Conservation (phyloP, 1,284 basidiomycete species). For the Apiotrichum laibachii region DNA sequence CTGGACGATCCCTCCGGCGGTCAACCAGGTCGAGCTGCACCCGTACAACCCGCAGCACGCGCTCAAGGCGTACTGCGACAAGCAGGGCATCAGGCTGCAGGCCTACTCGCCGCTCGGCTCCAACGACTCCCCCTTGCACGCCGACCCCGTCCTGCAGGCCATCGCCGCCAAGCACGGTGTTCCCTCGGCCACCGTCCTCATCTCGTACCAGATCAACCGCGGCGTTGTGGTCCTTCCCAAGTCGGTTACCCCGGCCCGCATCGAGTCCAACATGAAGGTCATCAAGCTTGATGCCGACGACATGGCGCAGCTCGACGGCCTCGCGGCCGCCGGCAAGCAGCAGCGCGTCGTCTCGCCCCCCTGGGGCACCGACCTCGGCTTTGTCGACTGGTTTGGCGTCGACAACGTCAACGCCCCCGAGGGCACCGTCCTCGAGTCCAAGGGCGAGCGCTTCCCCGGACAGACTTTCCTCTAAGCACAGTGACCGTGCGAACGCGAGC, state of each 20-base stretch:
- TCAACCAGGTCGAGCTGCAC: slow-evolving; percentile 71
- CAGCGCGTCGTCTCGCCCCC: slow-evolving; percentile 53
- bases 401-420: slow-evolving; percentile 47
- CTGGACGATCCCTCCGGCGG: slow-evolving; percentile 63
- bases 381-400: slow-evolving; percentile 45
- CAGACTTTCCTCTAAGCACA: slow-evolving; percentile 2
- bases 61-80: slow-evolving; percentile 64
- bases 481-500: too few relatives aligned
- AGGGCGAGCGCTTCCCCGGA: slow-evolving; percentile 16
- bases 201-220: slow-evolving; percentile 50
- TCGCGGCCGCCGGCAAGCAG: slow-evolving; percentile 66
- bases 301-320: slow-evolving; percentile 61
- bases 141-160: slow-evolving; percentile 63
- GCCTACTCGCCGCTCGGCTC: slow-evolving; percentile 84
- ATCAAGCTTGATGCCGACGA: slow-evolving; percentile 60
- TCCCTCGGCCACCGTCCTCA: slow-evolving; percentile 57
- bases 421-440: slow-evolving; percentile 33
- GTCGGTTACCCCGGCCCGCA: slow-evolving; percentile 68
- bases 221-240: slow-evolving; percentile 67
- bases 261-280: slow-evolving; percentile 42
- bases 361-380: slow-evolving; percentile 49
- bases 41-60: slow-evolving; percentile 68
- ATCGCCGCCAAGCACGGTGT: slow-evolving; percentile 65
- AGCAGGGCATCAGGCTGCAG: slow-evolving; percentile 68
- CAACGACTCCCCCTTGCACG: slow-evolving; percentile 62